These are phyloP conservation scores for Hyphopichia homilentoma DNA, from an alignment of 805 yeast genomes.

Conservation along the genomic window DNA sequence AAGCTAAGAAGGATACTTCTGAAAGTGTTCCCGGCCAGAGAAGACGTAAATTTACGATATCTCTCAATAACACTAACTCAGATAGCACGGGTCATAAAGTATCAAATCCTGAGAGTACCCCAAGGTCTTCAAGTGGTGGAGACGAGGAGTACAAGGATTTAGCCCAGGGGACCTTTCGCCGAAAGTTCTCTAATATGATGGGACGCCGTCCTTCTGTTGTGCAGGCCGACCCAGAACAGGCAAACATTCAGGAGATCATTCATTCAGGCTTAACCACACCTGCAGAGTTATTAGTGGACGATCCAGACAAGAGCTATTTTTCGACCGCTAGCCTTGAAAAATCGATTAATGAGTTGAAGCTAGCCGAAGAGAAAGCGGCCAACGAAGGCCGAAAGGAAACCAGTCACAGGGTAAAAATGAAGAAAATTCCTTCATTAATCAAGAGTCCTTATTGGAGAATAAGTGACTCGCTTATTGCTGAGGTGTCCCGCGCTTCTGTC, in stretches of 20 bases:
- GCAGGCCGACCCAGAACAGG: conserved; percentile 35
- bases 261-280: conserved; percentile 40
- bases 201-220: conserved; percentile 39
- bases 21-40: conserved; percentile 3
- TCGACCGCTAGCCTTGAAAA: conserved; percentile 9
- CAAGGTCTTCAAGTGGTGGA: conserved; percentile 5
- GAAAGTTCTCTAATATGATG: conserved; percentile 34
- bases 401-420: conserved; percentile 33
- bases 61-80: conserved; percentile 5
- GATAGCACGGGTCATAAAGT: no score
- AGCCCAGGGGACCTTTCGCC: conserved; percentile 24
- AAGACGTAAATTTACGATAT: conserved; percentile 5
- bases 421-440: conserved; percentile 51
- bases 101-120: not conserved
- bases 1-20: conserved; percentile 2
- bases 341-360: conserved; percentile 4
- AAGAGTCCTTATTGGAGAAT: conserved; percentile 79
- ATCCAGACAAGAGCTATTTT: conserved; percentile 26
- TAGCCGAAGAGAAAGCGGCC: conserved; percentile 3
- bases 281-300: conserved; percentile 36
- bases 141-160: conserved; percentile 16
- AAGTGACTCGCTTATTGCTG: conserved; percentile 71
- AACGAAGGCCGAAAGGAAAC: conserved; percentile 2
- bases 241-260: conserved; percentile 34
- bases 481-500: conserved; percentile 55